Evolutionary conservation across 768 basidiomycete genomes (phyloP).

Genomic region (Lactifluus volemus): DNA sequence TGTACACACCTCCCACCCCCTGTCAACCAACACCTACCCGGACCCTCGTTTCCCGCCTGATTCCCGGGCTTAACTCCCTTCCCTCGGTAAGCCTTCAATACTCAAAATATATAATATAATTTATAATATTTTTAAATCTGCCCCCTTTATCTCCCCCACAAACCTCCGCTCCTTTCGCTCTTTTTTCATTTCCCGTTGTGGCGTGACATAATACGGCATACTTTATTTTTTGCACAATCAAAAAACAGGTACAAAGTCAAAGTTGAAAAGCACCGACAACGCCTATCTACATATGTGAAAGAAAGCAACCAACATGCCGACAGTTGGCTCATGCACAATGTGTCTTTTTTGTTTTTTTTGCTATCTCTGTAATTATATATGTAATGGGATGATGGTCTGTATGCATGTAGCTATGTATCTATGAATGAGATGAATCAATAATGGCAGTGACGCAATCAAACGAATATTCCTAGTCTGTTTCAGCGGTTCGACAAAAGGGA

Average conservation of each 20-base stretch:
- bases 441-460: not conserved
- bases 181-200: conserved; percentile 1
- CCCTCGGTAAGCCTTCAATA: not conserved
- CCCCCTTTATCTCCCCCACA: not conserved
- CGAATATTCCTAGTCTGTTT: not conserved
- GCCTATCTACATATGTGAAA: not conserved
- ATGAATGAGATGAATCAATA: not conserved
- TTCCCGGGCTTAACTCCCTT: no score
- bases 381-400: not conserved
- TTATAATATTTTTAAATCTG: not conserved
- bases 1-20: no score
- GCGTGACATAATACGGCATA: not conserved
- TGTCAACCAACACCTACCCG: no score
- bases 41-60: no score
- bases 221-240: not conserved
- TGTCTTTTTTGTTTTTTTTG: no score
- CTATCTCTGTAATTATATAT: not conserved
- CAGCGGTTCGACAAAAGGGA: not conserved
- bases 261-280: not conserved
- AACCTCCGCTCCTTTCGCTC: not conserved
- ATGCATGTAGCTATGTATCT: conserved; percentile 2
- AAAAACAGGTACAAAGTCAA: not conserved
- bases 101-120: not conserved
- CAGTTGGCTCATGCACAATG: not conserved
- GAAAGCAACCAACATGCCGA: not conserved